Evolutionary conservation across 345 rosid genomes (phyloP), one percentile per base, ranked within the genome.

Genomic region (Rubroshorea leprosula): DNA sequence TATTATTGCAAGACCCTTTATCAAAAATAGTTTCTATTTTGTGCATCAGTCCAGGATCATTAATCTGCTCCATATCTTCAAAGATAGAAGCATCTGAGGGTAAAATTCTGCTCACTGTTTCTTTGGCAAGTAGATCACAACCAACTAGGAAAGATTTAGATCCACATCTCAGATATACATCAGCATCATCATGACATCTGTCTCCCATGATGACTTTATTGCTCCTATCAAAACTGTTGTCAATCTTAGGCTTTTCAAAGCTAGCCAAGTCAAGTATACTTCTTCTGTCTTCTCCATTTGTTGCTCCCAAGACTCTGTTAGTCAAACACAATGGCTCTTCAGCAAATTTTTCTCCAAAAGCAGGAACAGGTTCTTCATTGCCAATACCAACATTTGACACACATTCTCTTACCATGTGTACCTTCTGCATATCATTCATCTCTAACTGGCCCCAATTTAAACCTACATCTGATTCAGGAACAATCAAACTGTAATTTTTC

Each of bases 281-380:
- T 23, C 51, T 54, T 24, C 20, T 23, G 2, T 49, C 43, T 49
- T 58, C 69, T 55, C 16, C 27, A 18, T 23, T 38, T 64, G 47
- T 54, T 57, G 46, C 54, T 49, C 27, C 68, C 9, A 47, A 24
- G 41, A 49, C 67, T 62, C 61, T 52, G 46, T 25, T 15, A 29
- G 62, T 63, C 23, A 63, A 27, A 53, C 18, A 61, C 55, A 23
- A 39, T 52, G 63, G 64, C 35, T 72, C 80, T 52, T 74, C 76
- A 41, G 55, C n/a, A 41, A 19, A 31, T 16, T 49, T 45, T 24
- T 14, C 56, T 56, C 44, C n/a, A 16, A 49, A 49, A 23, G 29
- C 47, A 26, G 25, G 6, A 26, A 13, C 46, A 25, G 43, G 18
- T 26, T 43, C 54, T 58, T 15, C 29, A 45, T 15, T 18, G 44